Conservation (phyloP, 495 filamentous ascomycete genomes). For the Penicillium coffeae region DNA sequence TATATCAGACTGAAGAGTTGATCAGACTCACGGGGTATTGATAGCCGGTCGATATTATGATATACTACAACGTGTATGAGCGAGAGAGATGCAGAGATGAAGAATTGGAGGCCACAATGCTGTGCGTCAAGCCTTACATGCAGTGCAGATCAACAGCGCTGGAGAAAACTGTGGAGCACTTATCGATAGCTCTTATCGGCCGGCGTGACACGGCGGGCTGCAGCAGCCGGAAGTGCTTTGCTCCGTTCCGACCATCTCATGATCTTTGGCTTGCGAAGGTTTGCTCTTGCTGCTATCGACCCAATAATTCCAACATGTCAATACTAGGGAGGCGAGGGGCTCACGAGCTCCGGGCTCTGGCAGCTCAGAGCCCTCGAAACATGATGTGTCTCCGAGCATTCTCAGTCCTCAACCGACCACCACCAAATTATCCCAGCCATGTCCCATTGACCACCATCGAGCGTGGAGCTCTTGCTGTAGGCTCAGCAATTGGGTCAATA, state of each 20-base stretch:
- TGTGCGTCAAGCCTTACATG: background rate
- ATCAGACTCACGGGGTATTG: too few species aligned
- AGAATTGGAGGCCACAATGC: background rate
- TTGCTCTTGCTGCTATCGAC: background rate
- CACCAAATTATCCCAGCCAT: slow-evolving; percentile 76
- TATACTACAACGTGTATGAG: too few species aligned
- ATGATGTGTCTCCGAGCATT: slow-evolving; percentile 44
- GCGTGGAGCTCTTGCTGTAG: slow-evolving; percentile 70
- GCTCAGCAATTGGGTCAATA: slow-evolving; percentile 76
- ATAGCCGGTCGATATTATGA: too few species aligned
- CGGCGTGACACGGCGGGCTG: slow-evolving; percentile 19
- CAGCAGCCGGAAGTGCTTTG: slow-evolving; percentile 15
- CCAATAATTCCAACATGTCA: slow-evolving; percentile 26
- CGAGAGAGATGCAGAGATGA: background rate
- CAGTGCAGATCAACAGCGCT: slow-evolving; percentile 1
- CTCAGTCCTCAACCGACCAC: slow-evolving; percentile 76
- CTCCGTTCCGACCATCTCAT: too few species aligned
- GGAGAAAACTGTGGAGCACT: slow-evolving; percentile 3
- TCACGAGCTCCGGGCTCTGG: slow-evolving; percentile 16
- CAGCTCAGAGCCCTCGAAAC: slow-evolving; percentile 3
- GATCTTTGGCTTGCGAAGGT: too few species aligned
- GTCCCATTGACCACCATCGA: slow-evolving; percentile 80
- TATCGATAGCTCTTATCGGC: slow-evolving; percentile 28
- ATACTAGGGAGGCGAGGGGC: slow-evolving; percentile 25
- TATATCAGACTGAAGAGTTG: slow-evolving; percentile 1